Base-by-base conservation (phyloP, 768 basidiomycete genomes). In the Phaeotremella fagi region DNA sequence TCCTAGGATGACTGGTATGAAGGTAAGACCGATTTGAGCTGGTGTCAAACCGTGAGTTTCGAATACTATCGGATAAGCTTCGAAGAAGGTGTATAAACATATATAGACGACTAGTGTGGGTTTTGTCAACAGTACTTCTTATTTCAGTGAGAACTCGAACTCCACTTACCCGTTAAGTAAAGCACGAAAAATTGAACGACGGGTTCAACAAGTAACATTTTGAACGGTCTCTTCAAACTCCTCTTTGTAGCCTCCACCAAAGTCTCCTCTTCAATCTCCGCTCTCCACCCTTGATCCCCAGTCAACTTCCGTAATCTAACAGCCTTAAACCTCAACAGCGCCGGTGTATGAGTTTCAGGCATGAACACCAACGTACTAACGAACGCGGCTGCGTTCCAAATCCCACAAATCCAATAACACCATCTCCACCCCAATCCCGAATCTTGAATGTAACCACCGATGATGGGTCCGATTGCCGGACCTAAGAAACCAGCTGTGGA, bases 321-420 rank as follows among this genome's bases (percentile, higher is more conserved):
- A n/a, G 63, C 63, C 25, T 64, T 64, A 24, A 51, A 54, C 45
- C 59, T 60, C 35, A 64, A 49, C 28, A 61, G 26, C 16, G 56
- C 56, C 3, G 46, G 54, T 2, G 51, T 50, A 4, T 55, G 35
- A 4, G 63, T 60, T 35, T 64, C 63, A 1, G 56, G 63, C 63
- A 64, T 64, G 43, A 57, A 64, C 3, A 55, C 37, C 20, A 54
- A 37, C 14, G 33, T 45, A 16, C 55, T 24, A 4, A 60, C 18
- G 23, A 60, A 58, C 16, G 55, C 51, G 4, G 46, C 6, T 2
- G 53, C 59, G 35, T 60, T 55, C 59, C 56, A 60, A 23, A 64
- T 58, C n/a, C 59, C 59, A n/a, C 44, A 42, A 0, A 58, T 25
- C 63, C 63, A 64, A 26, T 50, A 61, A 43, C 45, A 48, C 59